Conservation (phyloP, 768 basidiomycete species). For the Hericium alpestre region DNA sequence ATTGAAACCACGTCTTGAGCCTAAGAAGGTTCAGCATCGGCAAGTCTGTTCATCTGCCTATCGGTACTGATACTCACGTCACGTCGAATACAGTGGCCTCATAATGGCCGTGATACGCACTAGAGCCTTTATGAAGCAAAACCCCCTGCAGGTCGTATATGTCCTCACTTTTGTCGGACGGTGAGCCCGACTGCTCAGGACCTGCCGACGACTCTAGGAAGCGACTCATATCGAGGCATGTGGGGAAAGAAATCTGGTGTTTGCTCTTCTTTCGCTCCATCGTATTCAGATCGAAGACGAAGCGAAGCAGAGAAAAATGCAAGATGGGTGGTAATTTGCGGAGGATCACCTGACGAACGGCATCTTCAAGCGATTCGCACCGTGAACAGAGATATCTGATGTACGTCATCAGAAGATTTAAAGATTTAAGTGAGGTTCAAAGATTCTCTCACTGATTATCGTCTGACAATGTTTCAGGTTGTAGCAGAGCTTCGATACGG, state of each 20-base stretch:
- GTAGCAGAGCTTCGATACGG: slow-evolving; percentile 51
- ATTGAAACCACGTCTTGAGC: slow-evolving; percentile 73
- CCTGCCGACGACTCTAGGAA: slow-evolving; percentile 30
- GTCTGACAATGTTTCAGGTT: slow-evolving; percentile 63
- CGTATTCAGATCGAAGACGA: slow-evolving; percentile 71
- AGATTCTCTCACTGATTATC: slow-evolving; percentile 62
- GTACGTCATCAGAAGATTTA: neutral
- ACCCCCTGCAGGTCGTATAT: slow-evolving; percentile 82
- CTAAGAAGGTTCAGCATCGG: slow-evolving; percentile 24
- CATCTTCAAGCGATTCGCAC: slow-evolving; percentile 67
- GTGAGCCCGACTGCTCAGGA: neutral
- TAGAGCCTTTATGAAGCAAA: slow-evolving; percentile 81
- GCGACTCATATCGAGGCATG: slow-evolving; percentile 56
- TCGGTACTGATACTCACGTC: slow-evolving; percentile 34
- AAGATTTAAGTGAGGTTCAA: neutral
- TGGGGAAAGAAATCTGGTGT: slow-evolving; percentile 69
- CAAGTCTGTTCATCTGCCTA: neutral
- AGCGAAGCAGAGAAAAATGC: slow-evolving; percentile 89
- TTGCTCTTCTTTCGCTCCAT: slow-evolving; percentile 85
- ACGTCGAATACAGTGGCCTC: slow-evolving; percentile 75
- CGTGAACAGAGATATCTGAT: slow-evolving; percentile 69
- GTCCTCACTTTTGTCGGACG: slow-evolving; percentile 16
- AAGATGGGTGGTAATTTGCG: slow-evolving; percentile 73
- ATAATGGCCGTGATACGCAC: slow-evolving; percentile 87
- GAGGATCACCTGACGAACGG: slow-evolving; percentile 66